phyloP scores from a whole-genome alignment of 257 asterid species.

The Primulina tabacum region DNA sequence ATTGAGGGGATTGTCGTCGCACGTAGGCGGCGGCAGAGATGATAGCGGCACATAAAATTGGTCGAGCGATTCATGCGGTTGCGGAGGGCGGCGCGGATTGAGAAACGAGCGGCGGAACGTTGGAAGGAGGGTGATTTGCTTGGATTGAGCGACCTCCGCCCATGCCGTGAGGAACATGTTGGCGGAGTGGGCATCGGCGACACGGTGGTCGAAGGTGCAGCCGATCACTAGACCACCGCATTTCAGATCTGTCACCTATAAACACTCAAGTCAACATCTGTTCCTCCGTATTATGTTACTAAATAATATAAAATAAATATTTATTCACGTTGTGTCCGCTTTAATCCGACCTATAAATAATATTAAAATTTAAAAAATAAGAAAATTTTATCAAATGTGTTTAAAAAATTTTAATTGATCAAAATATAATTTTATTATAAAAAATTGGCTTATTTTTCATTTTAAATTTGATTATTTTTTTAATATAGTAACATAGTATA shows the following conservation, averaged over 20 bases:
- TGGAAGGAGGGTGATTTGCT: constrained; percentile 32
- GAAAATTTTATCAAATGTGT: too few relatives aligned
- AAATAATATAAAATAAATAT: too few relatives aligned
- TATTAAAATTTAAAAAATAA: too few relatives aligned
- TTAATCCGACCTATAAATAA: too few relatives aligned
- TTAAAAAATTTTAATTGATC: too few relatives aligned
- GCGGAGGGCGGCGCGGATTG: constrained; percentile 46
- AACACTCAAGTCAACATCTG: too few relatives aligned
- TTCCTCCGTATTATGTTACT: too few relatives aligned
- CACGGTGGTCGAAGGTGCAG: constrained; percentile 64
- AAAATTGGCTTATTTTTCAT: too few relatives aligned
- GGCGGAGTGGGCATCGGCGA: constrained; percentile 52
- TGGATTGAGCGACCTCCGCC: constrained; percentile 43
- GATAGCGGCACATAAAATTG: constrained; percentile 34
- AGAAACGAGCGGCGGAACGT: constrained; percentile 50
- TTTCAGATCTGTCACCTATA: constrained; percentile 53
- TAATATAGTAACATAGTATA: too few relatives aligned
- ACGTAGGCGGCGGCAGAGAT: constrained; percentile 29
- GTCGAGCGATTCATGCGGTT: constrained; percentile 33
- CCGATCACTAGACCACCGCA: constrained; percentile 60
- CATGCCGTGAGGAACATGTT: constrained; percentile 55
- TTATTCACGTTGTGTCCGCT: too few relatives aligned
- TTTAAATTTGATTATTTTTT: too few relatives aligned
- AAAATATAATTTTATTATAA: too few relatives aligned
- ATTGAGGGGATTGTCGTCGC: constrained; percentile 1